Conservation (phyloP, 1,284 basidiomycete genomes). For the Boletus sp. region DNA sequence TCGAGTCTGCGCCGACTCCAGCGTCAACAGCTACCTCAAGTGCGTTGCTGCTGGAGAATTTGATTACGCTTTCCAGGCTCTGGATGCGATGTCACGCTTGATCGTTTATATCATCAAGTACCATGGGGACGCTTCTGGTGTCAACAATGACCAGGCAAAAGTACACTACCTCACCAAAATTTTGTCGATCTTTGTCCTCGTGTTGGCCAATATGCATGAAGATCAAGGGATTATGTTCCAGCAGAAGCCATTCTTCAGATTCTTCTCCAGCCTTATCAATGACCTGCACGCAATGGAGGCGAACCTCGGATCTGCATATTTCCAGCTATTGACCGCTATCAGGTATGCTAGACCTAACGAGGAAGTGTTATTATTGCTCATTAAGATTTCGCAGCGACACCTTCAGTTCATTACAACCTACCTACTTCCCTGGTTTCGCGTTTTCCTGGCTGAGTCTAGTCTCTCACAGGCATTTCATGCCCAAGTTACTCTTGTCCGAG, state of each 20-base stretch:
- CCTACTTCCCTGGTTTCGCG: slow-evolving; percentile 95
- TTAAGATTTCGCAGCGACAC: slow-evolving; percentile 64
- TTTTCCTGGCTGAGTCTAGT: slow-evolving; percentile 98
- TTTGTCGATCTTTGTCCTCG: slow-evolving; percentile 93
- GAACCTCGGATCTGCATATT: slow-evolving; percentile 82
- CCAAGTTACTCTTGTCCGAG: slow-evolving; percentile 82
- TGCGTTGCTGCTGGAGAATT: slow-evolving; percentile 76
- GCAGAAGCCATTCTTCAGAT: slow-evolving; percentile 97
- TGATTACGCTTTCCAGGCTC: slow-evolving; percentile 80
- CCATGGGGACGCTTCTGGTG: slow-evolving; percentile 86
- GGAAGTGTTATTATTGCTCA: slow-evolving; percentile 16
- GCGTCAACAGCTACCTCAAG: slow-evolving; percentile 89
- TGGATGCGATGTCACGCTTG: slow-evolving; percentile 93
- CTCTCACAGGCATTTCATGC: slow-evolving; percentile 97
- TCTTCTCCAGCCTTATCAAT: slow-evolving; percentile 95
- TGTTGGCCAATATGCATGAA: slow-evolving; percentile 93
- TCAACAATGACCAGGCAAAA: slow-evolving; percentile 90
- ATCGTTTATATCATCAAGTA: slow-evolving; percentile 99
- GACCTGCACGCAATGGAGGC: slow-evolving; percentile 85
- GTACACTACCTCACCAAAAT: slow-evolving; percentile 98
- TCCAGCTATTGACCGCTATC: slow-evolving; percentile 85
- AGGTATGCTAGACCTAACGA: slow-evolving; percentile 48
- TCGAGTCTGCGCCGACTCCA: slow-evolving; percentile 94
- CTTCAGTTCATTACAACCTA: slow-evolving; percentile 93
- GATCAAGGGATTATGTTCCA: slow-evolving; percentile 89